Base-by-base conservation (phyloP, 345 rosid species). In the Acer yangbiense region DNA sequence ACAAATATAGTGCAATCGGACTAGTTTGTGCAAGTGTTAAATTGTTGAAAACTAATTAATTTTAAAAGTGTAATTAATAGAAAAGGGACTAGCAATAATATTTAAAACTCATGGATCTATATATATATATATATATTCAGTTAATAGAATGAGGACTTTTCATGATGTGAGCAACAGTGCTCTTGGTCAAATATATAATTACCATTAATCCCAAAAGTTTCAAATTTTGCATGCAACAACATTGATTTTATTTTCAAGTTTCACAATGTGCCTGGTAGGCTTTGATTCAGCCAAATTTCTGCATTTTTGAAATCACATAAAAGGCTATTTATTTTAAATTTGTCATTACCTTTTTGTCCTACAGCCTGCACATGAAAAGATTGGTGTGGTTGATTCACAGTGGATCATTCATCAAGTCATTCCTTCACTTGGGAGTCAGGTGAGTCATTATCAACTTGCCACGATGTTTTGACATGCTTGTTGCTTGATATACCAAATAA, bases 301-400 rank as follows among this genome's bases (percentile, higher is more conserved):
- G 48, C 32, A 14, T 57, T 67, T 25, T 35, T 70, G 14, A 52
- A 46, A 46, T 74, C 50, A 29, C 68, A 43, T 35, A 23, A 44
- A 46, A 9, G 10, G 68, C 63, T 65, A 20, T 73, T 65, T 78
- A n/a, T n/a, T 52, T 6, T 68, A 20, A 67, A 23, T 35, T 71
- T 17, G 4, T 69, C 14, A 4, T 48, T 71, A n/a, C 17, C 55
- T 32, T 73, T 76, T 73, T 75, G 18, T 71, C 21, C 65, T 71
- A 74, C 89, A 93, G 98, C 99, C 99, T 72, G 97, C 97, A 2
- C 97, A 95, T 75, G 97, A 93, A 82, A 95, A 93, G 75, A 92
- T 95, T 50, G 99, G 98, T 3, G 98, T 95, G 63, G 93, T 95
- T 78, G 99, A 95, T 90, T 93, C 99, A 58, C 97, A 95, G 75